Conservation (phyloP, 176 grass and related monocot species). For the Pontederia crassipes region DNA sequence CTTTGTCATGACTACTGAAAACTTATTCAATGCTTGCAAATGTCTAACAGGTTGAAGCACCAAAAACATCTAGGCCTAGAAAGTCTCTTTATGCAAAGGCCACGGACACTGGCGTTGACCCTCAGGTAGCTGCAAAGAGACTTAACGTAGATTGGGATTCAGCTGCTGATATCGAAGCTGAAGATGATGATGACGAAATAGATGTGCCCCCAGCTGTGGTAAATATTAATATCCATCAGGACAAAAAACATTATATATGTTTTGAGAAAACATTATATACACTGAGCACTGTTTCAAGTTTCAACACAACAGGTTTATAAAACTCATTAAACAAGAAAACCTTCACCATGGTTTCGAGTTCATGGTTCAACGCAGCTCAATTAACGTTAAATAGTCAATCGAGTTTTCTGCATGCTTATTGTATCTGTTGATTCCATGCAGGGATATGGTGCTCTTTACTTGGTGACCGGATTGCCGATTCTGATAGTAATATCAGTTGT, state of each 20-base stretch:
- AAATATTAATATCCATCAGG: neutral
- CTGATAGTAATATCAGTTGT: conserved; percentile 79
- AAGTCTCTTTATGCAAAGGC: conserved; percentile 85
- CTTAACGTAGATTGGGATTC: conserved; percentile 89
- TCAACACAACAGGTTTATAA: too few relatives aligned
- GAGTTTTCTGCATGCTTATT: conserved; percentile 5
- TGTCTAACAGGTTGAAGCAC: conserved; percentile 40
- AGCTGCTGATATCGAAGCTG: conserved; percentile 61
- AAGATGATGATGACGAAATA: conserved; percentile 39
- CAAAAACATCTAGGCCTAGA: conserved; percentile 45
- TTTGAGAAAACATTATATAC: too few relatives aligned
- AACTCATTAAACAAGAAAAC: too few relatives aligned
- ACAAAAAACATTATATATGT: too few relatives aligned
- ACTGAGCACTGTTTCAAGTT: too few relatives aligned
- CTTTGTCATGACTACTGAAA: conserved; percentile 1
- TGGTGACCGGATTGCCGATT: conserved; percentile 71
- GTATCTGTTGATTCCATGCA: conserved; percentile 25
- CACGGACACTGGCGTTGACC: conserved; percentile 90
- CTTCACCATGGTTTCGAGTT: too few relatives aligned
- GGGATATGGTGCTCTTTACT: conserved; percentile 90
- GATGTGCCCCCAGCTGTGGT: conserved; percentile 86
- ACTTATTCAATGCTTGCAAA: neutral
- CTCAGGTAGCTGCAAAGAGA: conserved; percentile 61
- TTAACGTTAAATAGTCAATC: neutral
- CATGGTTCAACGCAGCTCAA: too few relatives aligned